Evolutionary conservation across 164 flowering plant genomes (phyloP), one percentile per base, ranked within the genome.

Genomic region (Annona squamosa): DNA sequence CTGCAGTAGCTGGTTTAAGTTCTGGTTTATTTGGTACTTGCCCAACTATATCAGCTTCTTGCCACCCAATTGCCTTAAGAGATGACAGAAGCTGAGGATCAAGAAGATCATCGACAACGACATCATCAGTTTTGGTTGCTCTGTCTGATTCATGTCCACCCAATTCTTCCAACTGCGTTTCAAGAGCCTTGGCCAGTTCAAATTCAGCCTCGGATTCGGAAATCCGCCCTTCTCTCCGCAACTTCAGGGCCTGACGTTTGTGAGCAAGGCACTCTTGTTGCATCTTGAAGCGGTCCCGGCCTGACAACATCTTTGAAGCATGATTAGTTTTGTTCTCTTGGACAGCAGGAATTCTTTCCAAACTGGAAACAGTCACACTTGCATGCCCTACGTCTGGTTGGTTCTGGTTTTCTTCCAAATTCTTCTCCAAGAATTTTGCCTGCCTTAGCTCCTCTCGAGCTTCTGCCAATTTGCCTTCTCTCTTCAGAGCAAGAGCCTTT

Each of bases 21-120:
- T 80, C 86, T 47, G 77, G 48, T 66, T 16, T 75, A 67, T 74
- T 82, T 59, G 81, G 79, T 62, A 66, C 68, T 46, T 19, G 79
- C n/a, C 83, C 43, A 17, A 56, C 81, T 17, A 18, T 61, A 67
- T 45, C 80, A 69, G 67, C 76, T 77, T 85, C 89, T 1, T 82
- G 86, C 67, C 87, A 47, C 45, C 98, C 98, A 65, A 91, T 83
- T 19, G 90, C 90, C 81, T 83, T 88, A 59, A 93, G 76, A n/a
- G 96, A 93, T 67, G 98, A 87, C 66, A 95, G 64, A 67, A 95
- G 90, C 68, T 92, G 94, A 77, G 98, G 98, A 85, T 94, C 99
- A 7, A 94, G 93, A 80, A 94, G 79, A 82, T 87, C 93, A 78
- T 89, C 99, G 65, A 94, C 82, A 4, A 72, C 74, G 26, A 82